Conservation (phyloP, 1,284 basidiomycete genomes). For the Marasmius tenuissimus region DNA sequence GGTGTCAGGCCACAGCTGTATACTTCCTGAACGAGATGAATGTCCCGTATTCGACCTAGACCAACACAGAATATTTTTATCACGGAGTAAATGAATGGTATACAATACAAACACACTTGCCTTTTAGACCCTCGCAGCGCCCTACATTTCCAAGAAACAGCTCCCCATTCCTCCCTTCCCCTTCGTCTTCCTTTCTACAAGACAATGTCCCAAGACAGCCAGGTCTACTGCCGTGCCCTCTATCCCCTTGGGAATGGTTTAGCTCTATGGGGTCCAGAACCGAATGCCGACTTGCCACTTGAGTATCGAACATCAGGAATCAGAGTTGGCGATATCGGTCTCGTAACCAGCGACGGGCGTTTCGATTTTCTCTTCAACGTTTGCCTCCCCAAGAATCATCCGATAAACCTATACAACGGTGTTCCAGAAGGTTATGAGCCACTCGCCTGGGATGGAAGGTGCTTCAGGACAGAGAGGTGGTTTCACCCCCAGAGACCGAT, state of each 20-base stretch:
- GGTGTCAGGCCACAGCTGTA: too few relatives aligned
- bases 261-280: conserved; percentile 16
- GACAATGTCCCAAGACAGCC: not conserved
- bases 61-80: too few relatives aligned
- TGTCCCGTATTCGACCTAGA: too few relatives aligned
- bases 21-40: too few relatives aligned
- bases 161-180: too few relatives aligned
- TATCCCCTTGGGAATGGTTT: conserved; percentile 8
- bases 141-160: too few relatives aligned
- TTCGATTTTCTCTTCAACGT: conserved; percentile 6
- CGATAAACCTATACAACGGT: conserved; percentile 20
- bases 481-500: not conserved
- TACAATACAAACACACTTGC: too few relatives aligned
- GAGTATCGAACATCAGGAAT: not conserved
- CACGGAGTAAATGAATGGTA: too few relatives aligned
- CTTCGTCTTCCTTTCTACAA: too few relatives aligned
- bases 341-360: not conserved
- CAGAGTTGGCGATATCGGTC: too few relatives aligned
- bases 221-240: not conserved
- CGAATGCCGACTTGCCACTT: conserved; percentile 7
- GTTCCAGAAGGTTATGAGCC: conserved; percentile 25
- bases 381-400: conserved; percentile 18
- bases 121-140: too few relatives aligned
- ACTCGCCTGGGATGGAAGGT: not conserved
- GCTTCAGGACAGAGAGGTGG: not conserved